Base-by-base conservation (phyloP, 176 grass and related monocot species). In the Secale cereale region DNA sequence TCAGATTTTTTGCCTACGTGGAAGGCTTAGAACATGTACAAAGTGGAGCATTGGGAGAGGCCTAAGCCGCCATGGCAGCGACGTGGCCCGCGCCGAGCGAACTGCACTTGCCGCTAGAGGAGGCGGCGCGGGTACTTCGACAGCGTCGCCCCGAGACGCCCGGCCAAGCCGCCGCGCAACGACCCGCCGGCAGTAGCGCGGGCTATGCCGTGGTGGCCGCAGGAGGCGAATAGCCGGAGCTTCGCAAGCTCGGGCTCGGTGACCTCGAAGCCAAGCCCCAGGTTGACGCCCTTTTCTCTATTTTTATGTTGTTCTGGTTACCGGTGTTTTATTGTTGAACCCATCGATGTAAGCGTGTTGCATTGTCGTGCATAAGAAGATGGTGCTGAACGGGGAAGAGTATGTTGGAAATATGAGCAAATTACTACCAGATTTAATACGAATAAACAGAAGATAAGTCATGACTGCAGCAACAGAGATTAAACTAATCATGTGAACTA, bases 111-210 rank as follows among this genome's bases (percentile, higher is more conserved):
- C 12, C 91, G 11, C 87, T 86, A 54, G 93, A 98, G 69, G 91
- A 92, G 88, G 96, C 87, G 8, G 91, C 83, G 46, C 89, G 84
- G 81, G 25, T 94, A 95, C 82, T 95, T 95, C 88, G 86, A 95
- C 54, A 93, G 75, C 65, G 43, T 91, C 31, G 65, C 89, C 61
- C 96, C 88, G 22, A 93, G 65, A 82, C 93, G 93, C 78, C 87
- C 80, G 19, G 60, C 81, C 63, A 98, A 98, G 78, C 93, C 4
- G 43, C 12, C 4, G 13, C 3, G 4, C 43, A 15, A 13, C 12
- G 3, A 46, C 13, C 43, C 13, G 46, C 64, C 65, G 81, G 66
- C 29, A 60, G 15, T 59, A n/a, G 2, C 10, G 81, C 70, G 22
- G 82, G 31, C 12, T 28, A 20, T 4, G 3, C 7, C 10, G 81